These are phyloP conservation scores for Parastagonospora nodorum DNA, from an alignment of 2,329 filamentous ascomycete genomes.

Conservation along the genomic window DNA sequence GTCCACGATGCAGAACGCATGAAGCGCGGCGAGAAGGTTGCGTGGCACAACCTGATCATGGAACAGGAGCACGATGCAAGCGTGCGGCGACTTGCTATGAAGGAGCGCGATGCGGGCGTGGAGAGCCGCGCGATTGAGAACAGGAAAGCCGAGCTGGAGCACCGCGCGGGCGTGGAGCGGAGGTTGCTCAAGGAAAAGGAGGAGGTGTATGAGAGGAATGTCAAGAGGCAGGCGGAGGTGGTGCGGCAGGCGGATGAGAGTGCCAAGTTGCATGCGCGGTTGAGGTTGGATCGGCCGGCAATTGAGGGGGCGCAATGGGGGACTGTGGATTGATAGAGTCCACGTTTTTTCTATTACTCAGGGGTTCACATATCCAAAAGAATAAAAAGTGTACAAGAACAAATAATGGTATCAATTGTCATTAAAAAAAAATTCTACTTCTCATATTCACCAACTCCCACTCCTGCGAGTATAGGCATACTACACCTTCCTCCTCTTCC, in stretches of 20 bases:
- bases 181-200: conserved; percentile 40
- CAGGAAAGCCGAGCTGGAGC: conserved; percentile 33
- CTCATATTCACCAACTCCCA: too few species aligned
- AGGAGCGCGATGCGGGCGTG: conserved; percentile 26
- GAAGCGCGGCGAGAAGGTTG: conserved; percentile 36
- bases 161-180: conserved; percentile 31
- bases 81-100: conserved; percentile 20
- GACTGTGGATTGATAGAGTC: conserved; percentile 29
- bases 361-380: too few species aligned
- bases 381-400: background rate
- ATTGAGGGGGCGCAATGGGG: conserved; percentile 38
- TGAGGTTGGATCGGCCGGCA: conserved; percentile 33
- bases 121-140: conserved; percentile 30
- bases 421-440: too few species aligned
- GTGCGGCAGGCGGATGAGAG: conserved; percentile 38
- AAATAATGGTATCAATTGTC: background rate
- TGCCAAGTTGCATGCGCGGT: conserved; percentile 34
- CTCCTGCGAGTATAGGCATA: conserved; percentile 5
- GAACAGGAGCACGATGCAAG: conserved; percentile 38
- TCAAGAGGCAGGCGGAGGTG: conserved; percentile 36
- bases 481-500: conserved; percentile 40
- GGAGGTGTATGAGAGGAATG: conserved; percentile 39
- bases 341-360: too few species aligned
- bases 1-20: conserved; percentile 37
- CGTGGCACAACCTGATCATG: conserved; percentile 35